Percentiles rank a stretch among this genome's conserved stretches.
phyloP scores from a whole-genome alignment of 2,329 filamentous ascomycete species.

The Talaromyces sp. region DNA sequence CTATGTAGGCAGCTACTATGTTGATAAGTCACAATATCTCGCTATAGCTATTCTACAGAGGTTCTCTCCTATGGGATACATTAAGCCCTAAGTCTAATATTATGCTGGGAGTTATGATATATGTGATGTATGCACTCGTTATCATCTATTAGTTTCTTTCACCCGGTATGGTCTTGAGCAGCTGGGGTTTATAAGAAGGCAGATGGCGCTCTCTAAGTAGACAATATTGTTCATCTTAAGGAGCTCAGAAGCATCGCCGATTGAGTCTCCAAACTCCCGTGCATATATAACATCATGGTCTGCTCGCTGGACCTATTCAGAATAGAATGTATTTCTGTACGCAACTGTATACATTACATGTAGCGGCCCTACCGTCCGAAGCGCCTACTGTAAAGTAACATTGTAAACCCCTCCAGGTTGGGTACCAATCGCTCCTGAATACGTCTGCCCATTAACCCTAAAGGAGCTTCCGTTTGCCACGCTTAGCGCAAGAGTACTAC shows the following conservation, averaged over 20 bases:
- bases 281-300: neutral
- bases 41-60: too few relatives aligned
- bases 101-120: too few relatives aligned
- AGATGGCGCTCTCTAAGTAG: too few relatives aligned
- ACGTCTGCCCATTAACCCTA: neutral
- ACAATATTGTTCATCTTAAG: neutral
- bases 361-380: neutral
- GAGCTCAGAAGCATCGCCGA: neutral
- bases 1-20: too few relatives aligned
- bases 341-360: neutral
- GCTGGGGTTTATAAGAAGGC: too few relatives aligned
- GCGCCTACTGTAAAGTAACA: neutral
- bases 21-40: too few relatives aligned
- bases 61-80: too few relatives aligned
- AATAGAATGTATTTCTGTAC: neutral
- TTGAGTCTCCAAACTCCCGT: neutral
- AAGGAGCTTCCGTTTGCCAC: neutral
- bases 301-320: neutral
- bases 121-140: too few relatives aligned
- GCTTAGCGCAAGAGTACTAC: neutral
- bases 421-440: neutral
- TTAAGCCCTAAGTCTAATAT: too few relatives aligned
- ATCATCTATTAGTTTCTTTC: too few relatives aligned
- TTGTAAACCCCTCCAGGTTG: neutral
- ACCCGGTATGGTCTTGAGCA: too few relatives aligned